Evolutionary conservation across 139 green algal genomes (phyloP).

Genomic region (Tetraselmis striata): DNA sequence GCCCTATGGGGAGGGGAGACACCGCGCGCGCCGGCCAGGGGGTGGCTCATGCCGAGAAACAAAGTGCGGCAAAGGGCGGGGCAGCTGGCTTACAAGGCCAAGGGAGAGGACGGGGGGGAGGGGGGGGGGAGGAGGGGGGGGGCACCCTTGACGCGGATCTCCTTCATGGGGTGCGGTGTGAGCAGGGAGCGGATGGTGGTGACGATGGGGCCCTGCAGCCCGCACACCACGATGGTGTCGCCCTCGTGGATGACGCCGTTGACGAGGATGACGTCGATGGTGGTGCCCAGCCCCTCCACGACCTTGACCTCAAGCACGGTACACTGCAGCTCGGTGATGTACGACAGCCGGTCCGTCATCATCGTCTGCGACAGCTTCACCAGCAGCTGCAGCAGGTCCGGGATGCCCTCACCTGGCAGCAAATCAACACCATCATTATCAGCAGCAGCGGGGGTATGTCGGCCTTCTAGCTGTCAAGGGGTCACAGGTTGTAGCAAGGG

Average conservation of each 20-base stretch:
- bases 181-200: slow-evolving; percentile 91
- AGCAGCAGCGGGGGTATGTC: neutral
- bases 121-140: too few species aligned
- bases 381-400: slow-evolving; percentile 86
- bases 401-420: slow-evolving; percentile 50
- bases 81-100: too few species aligned
- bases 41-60: too few species aligned
- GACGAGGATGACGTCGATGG: slow-evolving; percentile 94
- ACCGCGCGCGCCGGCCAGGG: too few species aligned
- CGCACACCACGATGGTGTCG: slow-evolving; percentile 92
- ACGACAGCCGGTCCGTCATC: slow-evolving; percentile 90
- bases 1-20: neutral
- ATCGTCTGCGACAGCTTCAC: slow-evolving; percentile 85
- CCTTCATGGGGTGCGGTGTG: slow-evolving; percentile 79
- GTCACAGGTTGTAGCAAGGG: too few species aligned
- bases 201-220: slow-evolving; percentile 82
- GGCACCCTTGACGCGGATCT: slow-evolving; percentile 20
- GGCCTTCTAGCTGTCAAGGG: too few species aligned
- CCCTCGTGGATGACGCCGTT: slow-evolving; percentile 73
- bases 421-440: neutral
- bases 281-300: slow-evolving; percentile 96
- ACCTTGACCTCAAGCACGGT: slow-evolving; percentile 92
- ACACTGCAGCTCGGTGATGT: slow-evolving; percentile 77
- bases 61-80: too few species aligned
- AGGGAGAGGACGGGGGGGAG: too few species aligned